phyloP scores from a whole-genome alignment of 495 filamentous ascomycete genomes.

The Aspergillus bertholletiae region DNA sequence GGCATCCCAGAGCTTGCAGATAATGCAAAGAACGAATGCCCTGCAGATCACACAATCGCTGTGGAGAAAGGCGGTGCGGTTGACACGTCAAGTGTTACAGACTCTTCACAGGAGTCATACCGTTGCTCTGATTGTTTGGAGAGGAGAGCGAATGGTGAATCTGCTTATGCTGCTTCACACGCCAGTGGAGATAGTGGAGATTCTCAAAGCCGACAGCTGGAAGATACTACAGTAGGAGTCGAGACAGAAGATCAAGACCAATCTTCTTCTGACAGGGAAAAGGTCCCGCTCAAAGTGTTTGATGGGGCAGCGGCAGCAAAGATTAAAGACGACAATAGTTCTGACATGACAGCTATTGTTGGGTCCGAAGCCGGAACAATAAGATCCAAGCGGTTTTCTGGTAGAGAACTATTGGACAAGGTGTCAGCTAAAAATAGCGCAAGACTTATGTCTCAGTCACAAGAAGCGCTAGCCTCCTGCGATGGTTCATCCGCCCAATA shows the following conservation, averaged over 20 bases:
- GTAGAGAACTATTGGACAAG: slow-evolving; percentile 16
- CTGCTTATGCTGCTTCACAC: slow-evolving; percentile 9
- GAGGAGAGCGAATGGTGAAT: slow-evolving; percentile 23
- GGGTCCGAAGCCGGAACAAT: slow-evolving; percentile 33
- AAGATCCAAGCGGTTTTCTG: slow-evolving; percentile 29
- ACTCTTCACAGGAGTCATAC: slow-evolving; percentile 15
- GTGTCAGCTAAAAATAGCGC: slow-evolving; percentile 14
- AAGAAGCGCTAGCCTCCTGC: slow-evolving; percentile 22
- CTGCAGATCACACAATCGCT: slow-evolving; percentile 14
- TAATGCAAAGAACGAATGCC: slow-evolving; percentile 20
- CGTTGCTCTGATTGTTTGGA: slow-evolving; percentile 23
- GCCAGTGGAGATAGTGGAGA: slow-evolving; percentile 6
- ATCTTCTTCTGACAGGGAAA: neutral
- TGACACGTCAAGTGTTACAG: slow-evolving; percentile 34
- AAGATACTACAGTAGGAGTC: neutral
- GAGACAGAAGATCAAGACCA: neutral
- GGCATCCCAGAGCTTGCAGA: slow-evolving; percentile 28
- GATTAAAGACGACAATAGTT: slow-evolving; percentile 25
- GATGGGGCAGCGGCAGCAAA: slow-evolving; percentile 14
- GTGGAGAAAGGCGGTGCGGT: slow-evolving; percentile 32
- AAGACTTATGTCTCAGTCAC: slow-evolving; percentile 16
- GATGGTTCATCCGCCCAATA: slow-evolving; percentile 24
- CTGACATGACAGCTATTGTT: slow-evolving; percentile 35
- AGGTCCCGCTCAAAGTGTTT: slow-evolving; percentile 11
- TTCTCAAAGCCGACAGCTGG: slow-evolving; percentile 7